Evolutionary conservation across 225 moss, liverwort and hornwort species (phyloP).

Genomic region (Polytrichum commune): DNA sequence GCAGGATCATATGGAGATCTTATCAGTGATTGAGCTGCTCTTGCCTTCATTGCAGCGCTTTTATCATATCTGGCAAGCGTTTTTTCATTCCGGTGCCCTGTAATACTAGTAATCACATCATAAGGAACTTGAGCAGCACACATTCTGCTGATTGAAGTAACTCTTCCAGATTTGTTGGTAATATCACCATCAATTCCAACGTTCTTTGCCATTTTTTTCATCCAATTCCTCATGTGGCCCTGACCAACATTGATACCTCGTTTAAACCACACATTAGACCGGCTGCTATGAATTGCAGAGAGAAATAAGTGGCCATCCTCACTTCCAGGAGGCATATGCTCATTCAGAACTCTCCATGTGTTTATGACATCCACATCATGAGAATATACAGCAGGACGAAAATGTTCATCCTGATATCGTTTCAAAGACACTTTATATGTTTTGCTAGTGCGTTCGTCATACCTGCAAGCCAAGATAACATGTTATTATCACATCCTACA

Average conservation of each 20-base stretch:
- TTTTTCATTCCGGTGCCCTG: neutral
- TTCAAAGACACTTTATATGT: neutral
- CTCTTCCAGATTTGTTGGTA: neutral
- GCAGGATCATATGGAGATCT: neutral
- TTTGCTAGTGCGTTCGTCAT: neutral
- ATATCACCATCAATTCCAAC: neutral
- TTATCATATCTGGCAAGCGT: neutral
- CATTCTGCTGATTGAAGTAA: conserved; percentile 3
- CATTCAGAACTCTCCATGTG: neutral
- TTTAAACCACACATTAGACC: neutral
- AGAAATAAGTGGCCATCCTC: neutral
- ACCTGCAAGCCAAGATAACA: neutral
- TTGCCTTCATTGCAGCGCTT: neutral
- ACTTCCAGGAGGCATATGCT: neutral
- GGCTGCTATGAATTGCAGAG: neutral
- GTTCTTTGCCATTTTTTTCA: conserved; percentile 1
- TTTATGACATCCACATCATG: neutral
- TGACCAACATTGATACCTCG: neutral
- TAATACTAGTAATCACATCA: neutral
- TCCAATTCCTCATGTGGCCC: neutral
- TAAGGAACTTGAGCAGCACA: neutral
- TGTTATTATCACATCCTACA: neutral
- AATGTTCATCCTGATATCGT: neutral
- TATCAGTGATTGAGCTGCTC: neutral
- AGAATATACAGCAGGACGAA: neutral